Conservation (phyloP, 352 stramenopile genomes). For the Pythium sp. region DNA sequence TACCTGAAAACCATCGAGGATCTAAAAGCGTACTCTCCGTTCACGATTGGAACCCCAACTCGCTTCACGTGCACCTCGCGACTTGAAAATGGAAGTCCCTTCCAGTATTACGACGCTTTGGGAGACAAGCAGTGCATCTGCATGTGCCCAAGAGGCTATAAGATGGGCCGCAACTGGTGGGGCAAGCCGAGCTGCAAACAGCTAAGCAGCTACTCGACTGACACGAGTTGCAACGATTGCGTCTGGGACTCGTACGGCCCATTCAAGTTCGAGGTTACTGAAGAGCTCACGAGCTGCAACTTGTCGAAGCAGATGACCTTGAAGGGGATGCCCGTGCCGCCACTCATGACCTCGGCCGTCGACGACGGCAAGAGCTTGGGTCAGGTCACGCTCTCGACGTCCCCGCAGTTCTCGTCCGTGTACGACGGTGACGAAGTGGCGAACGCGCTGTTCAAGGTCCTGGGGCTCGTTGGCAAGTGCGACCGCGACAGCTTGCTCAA, state of each 20-base stretch:
- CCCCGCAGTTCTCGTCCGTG: constrained; percentile 1
- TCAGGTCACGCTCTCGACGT: constrained; percentile 3
- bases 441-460: constrained; percentile 4
- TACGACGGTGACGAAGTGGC: constrained; percentile 12
- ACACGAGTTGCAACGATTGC: constrained; percentile 8
- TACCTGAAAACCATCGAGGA: constrained; percentile 12
- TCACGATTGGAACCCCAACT: not conserved
- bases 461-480: constrained; percentile 2
- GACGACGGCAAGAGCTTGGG: constrained; percentile 6
- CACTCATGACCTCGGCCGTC: constrained; percentile 9
- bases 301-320: constrained; percentile 1
- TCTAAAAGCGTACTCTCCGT: constrained; percentile 1
- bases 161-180: not conserved
- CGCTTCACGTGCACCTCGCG: constrained; percentile 12
- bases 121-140: constrained; percentile 15
- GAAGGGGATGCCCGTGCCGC: constrained; percentile 4
- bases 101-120: constrained; percentile 8
- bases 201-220: constrained; percentile 3
- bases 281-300: constrained; percentile 8
- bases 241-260: constrained; percentile 18
- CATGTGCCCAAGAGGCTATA: constrained; percentile 22
- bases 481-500: constrained; percentile 13
- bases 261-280: constrained; percentile 18
- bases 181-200: constrained; percentile 7
- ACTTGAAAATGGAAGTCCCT: constrained; percentile 16